These are phyloP conservation scores for Pseudovirgaria hyperparasitica DNA, from an alignment of 2,329 filamentous ascomycete genomes.

Conservation along the genomic window DNA sequence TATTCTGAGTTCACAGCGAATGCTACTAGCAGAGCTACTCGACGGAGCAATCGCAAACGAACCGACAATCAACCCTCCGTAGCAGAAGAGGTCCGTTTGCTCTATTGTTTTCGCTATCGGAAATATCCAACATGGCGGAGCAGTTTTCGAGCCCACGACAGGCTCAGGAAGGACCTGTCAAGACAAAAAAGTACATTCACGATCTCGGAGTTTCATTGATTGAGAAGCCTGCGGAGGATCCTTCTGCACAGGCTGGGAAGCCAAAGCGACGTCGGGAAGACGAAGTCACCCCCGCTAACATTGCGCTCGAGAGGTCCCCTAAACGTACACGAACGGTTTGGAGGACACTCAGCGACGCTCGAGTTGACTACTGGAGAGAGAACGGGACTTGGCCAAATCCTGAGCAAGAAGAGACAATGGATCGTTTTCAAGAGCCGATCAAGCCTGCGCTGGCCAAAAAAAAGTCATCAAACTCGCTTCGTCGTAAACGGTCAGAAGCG, in stretches of 20 bases:
- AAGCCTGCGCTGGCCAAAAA: constrained; percentile 6
- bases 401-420: constrained; percentile 10
- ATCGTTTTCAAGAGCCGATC: constrained; percentile 6
- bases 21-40: too few relatives aligned
- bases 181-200: too few relatives aligned
- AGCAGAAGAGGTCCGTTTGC: too few relatives aligned
- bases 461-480: constrained; percentile 5
- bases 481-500: constrained; percentile 8
- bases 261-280: constrained; percentile 7
- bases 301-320: constrained; percentile 4
- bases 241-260: constrained; percentile 5
- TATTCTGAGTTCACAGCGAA: too few relatives aligned
- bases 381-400: constrained; percentile 8
- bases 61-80: too few relatives aligned
- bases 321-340: constrained; percentile 7
- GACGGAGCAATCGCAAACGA: too few relatives aligned
- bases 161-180: too few relatives aligned
- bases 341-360: constrained; percentile 6
- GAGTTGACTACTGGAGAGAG: constrained; percentile 7
- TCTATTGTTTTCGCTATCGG: too few relatives aligned
- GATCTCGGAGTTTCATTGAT: too few relatives aligned
- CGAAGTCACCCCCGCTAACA: constrained; percentile 4
- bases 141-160: too few relatives aligned
- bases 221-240: too few relatives aligned
- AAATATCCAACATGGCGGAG: too few relatives aligned